A percentile compares a stretch with the other conserved stretches of the same genome.
Evolutionary conservation across 768 basidiomycete species (phyloP).

Genomic region (Termitomyces sp.): DNA sequence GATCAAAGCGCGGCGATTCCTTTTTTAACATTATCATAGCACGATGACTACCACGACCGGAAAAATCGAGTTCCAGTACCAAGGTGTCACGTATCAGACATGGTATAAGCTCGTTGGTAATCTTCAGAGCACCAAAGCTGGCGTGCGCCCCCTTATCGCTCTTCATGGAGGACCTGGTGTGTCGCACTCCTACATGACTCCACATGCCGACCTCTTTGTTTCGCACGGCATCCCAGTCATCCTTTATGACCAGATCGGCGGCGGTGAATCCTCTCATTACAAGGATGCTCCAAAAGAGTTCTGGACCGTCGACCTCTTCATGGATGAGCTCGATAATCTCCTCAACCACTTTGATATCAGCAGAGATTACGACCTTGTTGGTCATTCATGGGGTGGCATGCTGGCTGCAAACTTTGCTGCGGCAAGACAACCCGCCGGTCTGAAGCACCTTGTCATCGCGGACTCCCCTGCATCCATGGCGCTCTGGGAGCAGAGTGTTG

Average conservation of each 20-base stretch:
- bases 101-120: constrained; percentile 13
- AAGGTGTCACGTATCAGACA: constrained; percentile 12
- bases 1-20: not conserved
- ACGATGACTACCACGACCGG: constrained; percentile 4
- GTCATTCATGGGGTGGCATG: constrained; percentile 58
- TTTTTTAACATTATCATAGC: too few relatives aligned
- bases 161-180: constrained; percentile 43
- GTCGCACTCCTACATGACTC: constrained; percentile 34
- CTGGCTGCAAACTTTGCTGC: constrained; percentile 35
- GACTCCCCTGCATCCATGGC: constrained; percentile 23
- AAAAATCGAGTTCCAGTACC: constrained; percentile 10
- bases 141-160: constrained; percentile 26
- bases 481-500: constrained; percentile 20
- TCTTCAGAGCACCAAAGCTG: constrained; percentile 4
- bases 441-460: constrained; percentile 29
- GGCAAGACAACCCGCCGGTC: constrained; percentile 28
- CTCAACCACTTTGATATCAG: constrained; percentile 34
- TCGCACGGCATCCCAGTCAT: constrained; percentile 31
- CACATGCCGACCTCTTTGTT: constrained; percentile 20
- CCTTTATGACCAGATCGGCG: constrained; percentile 49
- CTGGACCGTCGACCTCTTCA: constrained; percentile 35
- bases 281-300: constrained; percentile 32
- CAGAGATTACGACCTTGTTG: constrained; percentile 36
- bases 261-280: constrained; percentile 37
- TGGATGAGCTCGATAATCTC: constrained; percentile 49